Evolutionary conservation across 129 eudicot species (phyloP), one percentile per base, ranked within the genome.

Genomic region (Solidago caesia): DNA sequence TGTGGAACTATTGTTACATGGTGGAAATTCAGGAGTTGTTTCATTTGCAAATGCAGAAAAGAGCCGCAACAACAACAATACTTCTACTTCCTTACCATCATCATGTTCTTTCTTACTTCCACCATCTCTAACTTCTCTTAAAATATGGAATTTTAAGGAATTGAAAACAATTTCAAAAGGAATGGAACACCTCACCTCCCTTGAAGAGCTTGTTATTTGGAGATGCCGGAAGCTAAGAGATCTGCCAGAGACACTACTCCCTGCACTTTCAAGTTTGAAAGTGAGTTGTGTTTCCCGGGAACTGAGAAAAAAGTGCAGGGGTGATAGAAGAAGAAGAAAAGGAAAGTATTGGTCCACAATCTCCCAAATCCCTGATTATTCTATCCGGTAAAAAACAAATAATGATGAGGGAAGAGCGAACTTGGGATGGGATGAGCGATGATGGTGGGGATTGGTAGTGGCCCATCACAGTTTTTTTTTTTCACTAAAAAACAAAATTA

Each of bases 181-280:
- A 10, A 10, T 75, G 64, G 43, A 75, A 41, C 79, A 75, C 55
- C 79, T 75, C 72, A 75, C 72, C 26, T 64, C 16, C 55, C 79
- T 75, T 66, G 57, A 75, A 42, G 5, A 13, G 4, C 79, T 75
- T 65, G 2, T 5, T 4, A 43, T 66, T 21, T 1, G 8, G 9
- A 14, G 46, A 26, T 75, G 73, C 16, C 79, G 16, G 66, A 75
- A 42, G 21, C 72, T 75, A 43, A 42, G 51, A 65, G 73, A 75
- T 66, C 59, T 70, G 78, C 74, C 77, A 1, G 78, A 64, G 41
- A 67, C 41, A 4, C 48, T 57, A 56, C 77, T 81, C 49, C 77
- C 77, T 65, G 13, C 61, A 26, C 77, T 81, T 58, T 42, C 73
- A 11, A 2, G 58, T 27, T 60, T 81, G 14, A 0, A 4, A 10